Evolutionary conservation across 2,329 filamentous ascomycete genomes (phyloP).

Genomic region (Graphilbum fragrans): DNA sequence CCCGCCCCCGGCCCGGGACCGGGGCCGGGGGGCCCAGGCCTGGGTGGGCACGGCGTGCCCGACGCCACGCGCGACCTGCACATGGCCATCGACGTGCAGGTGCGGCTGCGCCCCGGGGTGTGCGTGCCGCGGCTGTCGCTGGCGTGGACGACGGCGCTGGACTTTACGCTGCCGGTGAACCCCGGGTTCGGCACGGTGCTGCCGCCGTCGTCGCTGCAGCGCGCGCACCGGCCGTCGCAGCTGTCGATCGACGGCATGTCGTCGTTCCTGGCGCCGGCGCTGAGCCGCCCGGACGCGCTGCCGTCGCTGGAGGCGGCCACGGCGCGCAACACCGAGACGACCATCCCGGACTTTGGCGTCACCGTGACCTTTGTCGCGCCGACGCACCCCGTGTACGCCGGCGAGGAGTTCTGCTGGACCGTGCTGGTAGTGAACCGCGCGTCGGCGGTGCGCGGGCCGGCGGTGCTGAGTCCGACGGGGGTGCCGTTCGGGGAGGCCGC

Average conservation of each 20-base stretch:
- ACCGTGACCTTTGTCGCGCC: conserved; percentile 65
- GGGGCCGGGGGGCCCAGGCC: conserved; percentile 12
- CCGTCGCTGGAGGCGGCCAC: conserved; percentile 45
- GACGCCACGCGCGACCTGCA: conserved; percentile 34
- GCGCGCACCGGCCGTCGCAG: conserved; percentile 49
- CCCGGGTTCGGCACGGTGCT: conserved; percentile 43
- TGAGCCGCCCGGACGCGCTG: conserved; percentile 46
- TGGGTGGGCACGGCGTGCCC: background rate
- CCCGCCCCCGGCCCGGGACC: conserved; percentile 1
- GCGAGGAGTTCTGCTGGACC: conserved; percentile 58
- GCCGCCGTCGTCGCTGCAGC: conserved; percentile 42
- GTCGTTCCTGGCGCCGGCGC: conserved; percentile 44
- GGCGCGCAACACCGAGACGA: conserved; percentile 27
- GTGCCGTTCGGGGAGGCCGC: too few relatives aligned
- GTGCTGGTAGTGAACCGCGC: conserved; percentile 67
- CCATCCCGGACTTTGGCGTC: conserved; percentile 52
- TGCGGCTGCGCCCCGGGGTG: conserved; percentile 38
- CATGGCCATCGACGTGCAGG: conserved; percentile 48
- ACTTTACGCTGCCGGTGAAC: conserved; percentile 56
- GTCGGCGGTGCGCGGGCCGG: conserved; percentile 16
- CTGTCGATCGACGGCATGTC: conserved; percentile 47
- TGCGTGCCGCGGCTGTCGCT: conserved; percentile 53
- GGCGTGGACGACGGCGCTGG: conserved; percentile 55
- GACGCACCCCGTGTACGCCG: conserved; percentile 39
- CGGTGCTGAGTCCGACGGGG: conserved; percentile 7